A percentile compares a stretch with the other conserved stretches of the same genome.
These are phyloP conservation scores for Pulveroboletus sp. DNA, from an alignment of 1,284 basidiomycete species.

Conservation along the genomic window DNA sequence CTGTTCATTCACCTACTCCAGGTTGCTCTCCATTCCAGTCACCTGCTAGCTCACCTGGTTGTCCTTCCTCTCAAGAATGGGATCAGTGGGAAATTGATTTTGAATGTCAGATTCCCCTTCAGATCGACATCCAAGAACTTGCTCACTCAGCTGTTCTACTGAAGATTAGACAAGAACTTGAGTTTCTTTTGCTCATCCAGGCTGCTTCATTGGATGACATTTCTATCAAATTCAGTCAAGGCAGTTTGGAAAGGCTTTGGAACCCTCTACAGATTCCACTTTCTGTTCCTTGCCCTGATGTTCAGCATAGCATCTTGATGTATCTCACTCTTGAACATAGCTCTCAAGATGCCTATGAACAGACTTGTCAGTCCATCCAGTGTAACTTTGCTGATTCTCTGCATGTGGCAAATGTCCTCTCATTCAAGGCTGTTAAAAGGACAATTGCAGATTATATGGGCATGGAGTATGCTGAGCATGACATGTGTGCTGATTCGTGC, in stretches of 20 bases:
- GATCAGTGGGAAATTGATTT: neutral
- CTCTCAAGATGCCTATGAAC: neutral
- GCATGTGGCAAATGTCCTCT: neutral
- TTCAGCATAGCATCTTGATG: neutral
- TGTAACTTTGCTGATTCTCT: neutral
- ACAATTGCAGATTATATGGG: slow-evolving; percentile 8
- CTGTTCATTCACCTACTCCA: too few species aligned
- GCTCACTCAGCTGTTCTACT: neutral
- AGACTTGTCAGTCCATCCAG: neutral
- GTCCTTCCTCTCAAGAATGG: too few species aligned
- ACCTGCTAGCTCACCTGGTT: too few species aligned
- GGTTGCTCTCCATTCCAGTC: too few species aligned
- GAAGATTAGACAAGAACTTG: neutral
- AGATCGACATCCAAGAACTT: neutral
- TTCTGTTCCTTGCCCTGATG: neutral
- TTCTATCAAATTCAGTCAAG: neutral
- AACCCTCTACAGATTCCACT: neutral
- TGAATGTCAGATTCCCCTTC: neutral
- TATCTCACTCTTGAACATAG: neutral
- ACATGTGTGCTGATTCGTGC: slow-evolving; percentile 18
- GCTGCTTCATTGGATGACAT: neutral
- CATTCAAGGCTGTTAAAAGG: neutral
- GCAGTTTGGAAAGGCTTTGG: neutral
- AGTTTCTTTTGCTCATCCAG: neutral
- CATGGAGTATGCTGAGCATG: neutral